Evolutionary conservation across 257 asterid genomes (phyloP).

Genomic region (Penstemon eatonii): DNA sequence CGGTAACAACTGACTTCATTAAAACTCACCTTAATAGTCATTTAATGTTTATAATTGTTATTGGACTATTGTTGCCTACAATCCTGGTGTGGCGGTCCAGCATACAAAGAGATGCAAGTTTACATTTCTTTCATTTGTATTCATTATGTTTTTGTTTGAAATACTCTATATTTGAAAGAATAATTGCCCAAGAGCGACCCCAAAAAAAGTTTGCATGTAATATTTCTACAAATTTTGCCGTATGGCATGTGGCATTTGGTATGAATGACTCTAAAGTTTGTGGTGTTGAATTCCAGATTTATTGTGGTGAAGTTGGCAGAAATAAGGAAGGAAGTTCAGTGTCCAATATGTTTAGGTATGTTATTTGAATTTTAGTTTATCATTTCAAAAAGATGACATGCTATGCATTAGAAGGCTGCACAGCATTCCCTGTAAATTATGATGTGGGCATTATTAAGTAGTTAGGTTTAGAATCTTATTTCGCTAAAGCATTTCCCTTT

Average conservation of each 20-base stretch:
- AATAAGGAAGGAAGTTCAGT: constrained; percentile 95
- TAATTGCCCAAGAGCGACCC: constrained; percentile 4
- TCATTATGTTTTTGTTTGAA: not conserved
- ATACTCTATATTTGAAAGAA: constrained; percentile 6
- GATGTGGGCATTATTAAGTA: not conserved
- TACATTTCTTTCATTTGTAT: not conserved
- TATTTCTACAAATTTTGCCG: constrained; percentile 5
- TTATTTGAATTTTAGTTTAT: constrained; percentile 22
- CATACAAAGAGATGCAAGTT: constrained; percentile 22
- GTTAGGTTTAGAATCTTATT: no score
- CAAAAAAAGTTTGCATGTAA: constrained; percentile 7
- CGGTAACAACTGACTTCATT: no score
- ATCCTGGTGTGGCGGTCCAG: constrained; percentile 11
- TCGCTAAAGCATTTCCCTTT: not conserved
- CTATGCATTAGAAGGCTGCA: constrained; percentile 12
- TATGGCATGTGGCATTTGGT: constrained; percentile 17
- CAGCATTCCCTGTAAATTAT: not conserved
- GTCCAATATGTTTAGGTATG: constrained; percentile 95
- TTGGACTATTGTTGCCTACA: constrained; percentile 1
- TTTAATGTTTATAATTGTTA: constrained; percentile 5
- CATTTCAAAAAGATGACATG: constrained; percentile 10
- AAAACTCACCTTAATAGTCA: not conserved
- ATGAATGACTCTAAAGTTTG: constrained; percentile 14
- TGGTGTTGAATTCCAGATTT: constrained; percentile 53
- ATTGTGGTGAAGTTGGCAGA: constrained; percentile 76